Base-by-base conservation (phyloP, 257 asterid species). In the Rubia yunnanensis region DNA sequence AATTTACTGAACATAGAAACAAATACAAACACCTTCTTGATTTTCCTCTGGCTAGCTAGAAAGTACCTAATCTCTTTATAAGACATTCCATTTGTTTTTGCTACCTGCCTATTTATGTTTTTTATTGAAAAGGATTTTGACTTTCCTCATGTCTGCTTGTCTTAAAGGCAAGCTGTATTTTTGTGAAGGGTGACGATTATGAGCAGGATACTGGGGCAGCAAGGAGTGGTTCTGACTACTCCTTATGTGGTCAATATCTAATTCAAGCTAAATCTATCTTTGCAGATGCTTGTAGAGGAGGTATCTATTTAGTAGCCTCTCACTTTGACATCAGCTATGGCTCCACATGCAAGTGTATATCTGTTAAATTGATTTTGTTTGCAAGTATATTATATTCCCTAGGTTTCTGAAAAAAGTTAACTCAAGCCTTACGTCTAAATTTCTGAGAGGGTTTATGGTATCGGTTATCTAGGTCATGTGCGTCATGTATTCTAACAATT, bases 111-210 rank as follows among this genome's bases (percentile, higher is more conserved):
- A 28, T 11, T 22, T 49, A 31, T 41, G 20, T 17, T 31, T 48
- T 36, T 31, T 60, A 41, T 15, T 34, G 5, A 62, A 28, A 44
- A 65, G 20, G 17, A 11, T 72, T 76, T 60, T 80, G 56, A 77
- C 72, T 66, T 67, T 60, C 60, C 70, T 66, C 70, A 65, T 76
- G 31, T 41, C 66, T 73, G 32, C 70, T 28, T 73, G 75, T 76
- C 61, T 62, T 73, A 75, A 82, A 87, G 99, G 97, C 96, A 72
- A 76, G 94, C 85, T n/a, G 74, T 77, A 83, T 86, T 70, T 82
- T 73, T 31, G 53, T 75, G 76, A 87, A 83, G 78, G 89, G 84
- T 50, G 95, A 86, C 60, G 81, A 72, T 36, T 46, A 24, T 78
- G 96, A 87, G 76, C 70, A 67, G 32, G 59, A 66, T 77, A 75